Evolutionary conservation across 139 green algal species (phyloP), one percentile per base, ranked within the genome.

Genomic region (Chlamydomonas applanata): DNA sequence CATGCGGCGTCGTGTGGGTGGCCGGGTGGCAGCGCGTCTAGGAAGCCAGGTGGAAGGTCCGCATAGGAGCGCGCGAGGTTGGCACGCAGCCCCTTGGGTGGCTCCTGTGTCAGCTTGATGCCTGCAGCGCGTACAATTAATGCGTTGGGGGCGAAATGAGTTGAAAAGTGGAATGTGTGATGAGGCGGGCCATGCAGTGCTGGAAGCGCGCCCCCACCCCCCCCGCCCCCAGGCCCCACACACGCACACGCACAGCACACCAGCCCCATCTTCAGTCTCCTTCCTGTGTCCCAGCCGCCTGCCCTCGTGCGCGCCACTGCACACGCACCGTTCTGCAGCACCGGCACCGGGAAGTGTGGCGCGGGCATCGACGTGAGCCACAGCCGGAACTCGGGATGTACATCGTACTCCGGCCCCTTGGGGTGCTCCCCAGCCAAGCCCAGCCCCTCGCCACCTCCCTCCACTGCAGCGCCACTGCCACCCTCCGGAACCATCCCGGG

Each of bases 301-400:
- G n/a, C n/a, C n/a, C n/a, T n/a, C n/a, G n/a, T n/a, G n/a, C n/a
- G n/a, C n/a, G n/a, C n/a, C n/a, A n/a, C n/a, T n/a, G n/a, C n/a
- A n/a, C 40, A 32, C 61, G 27, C 62, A 79, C 73, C 73, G 14
- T 22, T 59, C 46, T 79, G 74, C 33, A 79, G 65, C 52, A 79
- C 65, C 14, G 64, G 65, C 53, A 91, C 84, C 1, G 92, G 92
- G 76, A 97, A 94, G 72, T 82, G 60, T 5, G 62, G 35, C 2
- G 77, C 78, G 19, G 91, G 91, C 86, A 89, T 92, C 53, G 83
- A 90, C 0, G 90, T 94, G 27, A 97, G 87, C 91, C 91, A 97
- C 40, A 97, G 82, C 22, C 92, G 76, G 79, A 96, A 96, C 75
- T 92, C 87, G 4, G 83, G 77, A 73, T 96, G 86, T 56, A 91